A percentile compares a stretch with the other conserved stretches of the same genome.
Evolutionary conservation across 2,329 filamentous ascomycete species (phyloP).

Genomic region (Penicillium sp.): DNA sequence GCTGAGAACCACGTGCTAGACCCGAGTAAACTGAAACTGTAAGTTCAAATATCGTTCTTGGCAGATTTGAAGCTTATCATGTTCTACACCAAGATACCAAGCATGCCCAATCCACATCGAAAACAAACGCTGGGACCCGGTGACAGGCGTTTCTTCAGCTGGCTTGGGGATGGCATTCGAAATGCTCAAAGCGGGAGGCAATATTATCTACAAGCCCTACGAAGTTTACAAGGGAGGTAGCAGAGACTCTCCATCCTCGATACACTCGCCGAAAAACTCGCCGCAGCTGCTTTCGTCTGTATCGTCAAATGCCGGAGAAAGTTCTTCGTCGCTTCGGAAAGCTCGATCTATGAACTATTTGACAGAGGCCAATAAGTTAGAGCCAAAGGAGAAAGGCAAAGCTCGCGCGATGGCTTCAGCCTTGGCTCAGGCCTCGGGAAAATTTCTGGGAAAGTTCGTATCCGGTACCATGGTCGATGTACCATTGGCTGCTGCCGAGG

Average conservation of each 20-base stretch:
- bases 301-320: too few species aligned
- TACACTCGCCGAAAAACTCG: constrained; percentile 4
- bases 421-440: constrained; percentile 18
- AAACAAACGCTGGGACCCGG: constrained; percentile 38
- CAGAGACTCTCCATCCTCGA: constrained; percentile 9
- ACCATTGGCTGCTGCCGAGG: constrained; percentile 42
- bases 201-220: constrained; percentile 30
- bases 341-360: neutral
- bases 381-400: neutral
- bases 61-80: neutral
- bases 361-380: neutral
- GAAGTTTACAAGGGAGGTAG: constrained; percentile 10
- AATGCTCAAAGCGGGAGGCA: constrained; percentile 22
- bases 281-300: neutral
- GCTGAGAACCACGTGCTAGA: neutral
- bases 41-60: neutral
- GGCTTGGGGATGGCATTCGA: constrained; percentile 26
- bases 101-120: constrained; percentile 32
- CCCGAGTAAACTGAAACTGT: neutral
- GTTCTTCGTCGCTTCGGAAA: neutral
- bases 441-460: constrained; percentile 30
- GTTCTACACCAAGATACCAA: constrained; percentile 20
- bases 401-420: constrained; percentile 2
- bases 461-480: constrained; percentile 40
- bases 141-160: constrained; percentile 31